Base-by-base conservation (phyloP, 1,284 basidiomycete genomes). In the Uromyces viciae-fabae region DNA sequence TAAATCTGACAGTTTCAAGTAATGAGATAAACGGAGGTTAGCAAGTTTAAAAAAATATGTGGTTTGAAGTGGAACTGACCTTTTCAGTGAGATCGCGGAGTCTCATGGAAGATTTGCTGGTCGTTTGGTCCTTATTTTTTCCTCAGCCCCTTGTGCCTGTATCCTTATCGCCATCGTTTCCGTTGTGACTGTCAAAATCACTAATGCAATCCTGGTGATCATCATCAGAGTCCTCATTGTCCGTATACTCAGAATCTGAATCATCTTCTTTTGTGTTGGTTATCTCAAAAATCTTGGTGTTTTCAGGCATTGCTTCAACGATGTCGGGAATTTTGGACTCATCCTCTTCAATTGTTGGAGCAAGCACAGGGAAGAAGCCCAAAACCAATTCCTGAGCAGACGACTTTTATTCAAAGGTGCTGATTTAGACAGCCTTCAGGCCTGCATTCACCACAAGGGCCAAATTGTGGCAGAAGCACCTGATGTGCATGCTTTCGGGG, bases 391-490 rank as follows among this genome's bases (percentile, higher is more conserved):
- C 22, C 60, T 64, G n/a, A n/a, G n/a, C n/a, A n/a, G n/a, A 38
- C 2, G 25, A 3, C 31, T 64, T 64, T 19, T 22, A 2, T 3
- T 22, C 38, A n/a, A 66, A 19, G 2, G 64, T 66, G 19, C 42
- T 40, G 2, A 64, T 17, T 4, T 25, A 60, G 3, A 60, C 28
- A 25, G 58, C 9, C 25, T 14, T 31, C 3, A 60, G 58, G 5
- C 58, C 58, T 19, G 58, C 58, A 19, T 15, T 14, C 28, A n/a
- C n/a, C n/a, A n/a, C n/a, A n/a, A n/a, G n/a, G n/a, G 69, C 69
- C 69, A 73, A 28, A 42, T 54, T 54, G 68, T 71, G 68, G 17
- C 68, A 71, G 17, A 71, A 71, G 40, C 42, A 71, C 22, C 42
- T 11, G 31, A 73, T 56, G 49, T 73, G 71, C 71, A 73, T 73